Evolutionary conservation across 257 asterid genomes (phyloP), one percentile per base, ranked within the genome.

Genomic region (Solanum neorickii): DNA sequence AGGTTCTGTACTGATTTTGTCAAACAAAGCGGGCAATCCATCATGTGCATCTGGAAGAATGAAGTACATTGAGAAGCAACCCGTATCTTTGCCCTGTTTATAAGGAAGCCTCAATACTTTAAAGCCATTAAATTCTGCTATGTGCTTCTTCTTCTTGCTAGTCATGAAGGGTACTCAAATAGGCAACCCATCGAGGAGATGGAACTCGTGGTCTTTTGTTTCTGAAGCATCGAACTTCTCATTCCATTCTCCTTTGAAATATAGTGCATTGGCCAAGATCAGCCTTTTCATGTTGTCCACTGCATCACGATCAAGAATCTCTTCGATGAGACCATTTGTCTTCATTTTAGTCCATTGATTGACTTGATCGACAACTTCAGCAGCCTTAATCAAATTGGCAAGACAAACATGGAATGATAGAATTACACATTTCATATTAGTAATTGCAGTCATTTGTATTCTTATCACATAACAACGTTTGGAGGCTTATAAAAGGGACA

Each of bases 191-290:
- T 66, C 49, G 13, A 83, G 68, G 65, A 91, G 89, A 70, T 87
- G 88, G 66, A 91, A 91, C 3, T 83, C 73, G 8, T 83, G 86
- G 5, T 89, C 89, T 35, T 83, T 75, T 20, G 89, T 87, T 59
- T 66, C 27, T 12, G 91, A 86, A 60, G 89, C 83, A 33, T 91
- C 77, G 46, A 89, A 91, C 86, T 89, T 88, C 20, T 85, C 83
- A 3, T 85, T 82, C 92, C 89, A 87, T 7, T 42, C 86, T 72
- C 91, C 92, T 88, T 91, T 88, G 8, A 88, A 89, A 74, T 88
- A 89, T 15, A 91, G 15, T 7, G 91, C 92, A 75, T 89, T 88
- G 11, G 89, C 92, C 14, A 91, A 82, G 21, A 91, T n/a, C 31
- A 91, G 87, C 76, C 90, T 84, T 8, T 91, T 86, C 60, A 33